Evolutionary conservation across 441 rosid species (phyloP), one percentile per base, ranked within the genome.

Genomic region (Breynia disticha): DNA sequence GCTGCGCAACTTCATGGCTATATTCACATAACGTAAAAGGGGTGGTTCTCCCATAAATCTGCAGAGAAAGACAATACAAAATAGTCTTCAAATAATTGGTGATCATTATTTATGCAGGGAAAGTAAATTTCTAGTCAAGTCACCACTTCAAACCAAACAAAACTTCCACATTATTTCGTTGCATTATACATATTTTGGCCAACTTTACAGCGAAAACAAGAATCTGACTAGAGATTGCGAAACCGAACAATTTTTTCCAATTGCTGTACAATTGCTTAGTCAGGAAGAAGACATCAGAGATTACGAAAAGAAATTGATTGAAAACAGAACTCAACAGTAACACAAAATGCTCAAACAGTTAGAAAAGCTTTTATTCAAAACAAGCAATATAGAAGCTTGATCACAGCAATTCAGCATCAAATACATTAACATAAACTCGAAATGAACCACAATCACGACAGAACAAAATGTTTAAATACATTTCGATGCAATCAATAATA

Each of bases 21-120:
- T 86, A 76, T 81, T 86, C 2, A 91, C 88, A 73, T 86, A 86
- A 15, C 82, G 79, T 54, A 71, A 71, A 22, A 86, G 49, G 16
- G 32, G 28, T 55, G 84, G 64, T 44, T 77, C 81, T 2, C 91
- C 71, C 2, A 83, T 72, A 53, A 66, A 76, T 67, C 95, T 86
- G 63, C 42, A 62, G 13, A 16, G 19, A 42, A 10, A 65, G 50
- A 61, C 16, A 62, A 18, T 45, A 60, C 56, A 52, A 21, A 15
- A 35, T 16, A 38, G n/a, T 20, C 16, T 48, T 41, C 13, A 41
- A 11, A 4, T 41, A 41, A 41, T 41, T 41, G 44, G 10, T 4
- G 1, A 41, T 41, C 44, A 41, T 11, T 41, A 41, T 41, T 11
- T 41, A 41, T 41, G 13, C 9, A 9, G 15, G n/a, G 44, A 41